Base-by-base conservation (phyloP, 345 rosid genomes). In the Eucalyptus victrix region DNA sequence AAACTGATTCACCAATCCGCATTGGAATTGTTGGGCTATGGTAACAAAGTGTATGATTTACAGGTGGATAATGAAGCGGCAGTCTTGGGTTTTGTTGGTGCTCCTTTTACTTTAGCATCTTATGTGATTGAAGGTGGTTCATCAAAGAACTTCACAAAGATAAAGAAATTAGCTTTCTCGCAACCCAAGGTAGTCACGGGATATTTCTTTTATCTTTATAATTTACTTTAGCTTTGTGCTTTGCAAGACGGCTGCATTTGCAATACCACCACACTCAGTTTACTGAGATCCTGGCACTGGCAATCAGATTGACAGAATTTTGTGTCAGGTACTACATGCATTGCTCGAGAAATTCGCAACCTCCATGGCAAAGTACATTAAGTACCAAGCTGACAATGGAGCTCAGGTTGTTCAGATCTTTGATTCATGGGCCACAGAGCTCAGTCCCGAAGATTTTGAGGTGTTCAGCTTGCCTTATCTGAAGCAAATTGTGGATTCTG, bases 391-490 rank as follows among this genome's bases (percentile, higher is more conserved):
- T 3, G 95, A 95, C 90, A 94, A 88, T 28, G 99, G 99, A 88
- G 99, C 99, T 89, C 99, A 98, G 93, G 97, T 97, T n/a, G 99
- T 98, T 65, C 99, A 98, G 86, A 96, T 98, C 85, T 98, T 97
- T 67, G 99, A 97, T 88, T 98, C 99, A 49, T 97, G 99, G 99
- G 99, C 99, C 62, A 97, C 99, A 0, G 99, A 97, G 92, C 98
- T 98, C 58, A 97, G 99, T 88, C 99, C 99, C 9, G 96, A 96
- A 45, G 99, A 97, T 91, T 97, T 97, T 89, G 99, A 98, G 89
- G 95, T 93, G 92, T 97, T 97, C 91, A 98, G 99, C 87, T 94
- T 96, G 87, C 99, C 98, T 86, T 98, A 97, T 93, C 90, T 97
- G 91, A 97, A 95, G 92, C 94, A 97, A 90, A 98, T 98, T 8